Evolutionary conservation across 345 rosid species (phyloP).

Genomic region (Turnera subulata): DNA sequence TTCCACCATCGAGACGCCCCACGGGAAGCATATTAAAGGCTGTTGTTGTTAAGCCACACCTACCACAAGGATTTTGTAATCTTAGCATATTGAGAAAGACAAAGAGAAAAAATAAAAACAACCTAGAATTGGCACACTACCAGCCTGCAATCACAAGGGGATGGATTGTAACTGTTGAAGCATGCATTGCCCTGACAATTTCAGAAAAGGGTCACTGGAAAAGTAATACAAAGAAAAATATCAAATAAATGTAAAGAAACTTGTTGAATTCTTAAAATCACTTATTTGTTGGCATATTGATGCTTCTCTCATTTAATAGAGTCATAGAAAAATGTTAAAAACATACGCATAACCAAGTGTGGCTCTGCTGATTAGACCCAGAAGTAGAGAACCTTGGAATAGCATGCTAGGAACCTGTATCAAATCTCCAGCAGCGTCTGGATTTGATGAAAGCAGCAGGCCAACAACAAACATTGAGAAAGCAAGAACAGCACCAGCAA

Average conservation of each 20-base stretch:
- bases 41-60: conserved; percentile 96
- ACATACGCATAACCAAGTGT: conserved; percentile 83
- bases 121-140: conserved; percentile 34
- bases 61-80: conserved; percentile 21
- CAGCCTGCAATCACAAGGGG: conserved; percentile 97
- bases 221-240: conserved; percentile 11
- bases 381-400: conserved; percentile 95
- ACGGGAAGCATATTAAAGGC: conserved; percentile 96
- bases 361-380: conserved; percentile 91
- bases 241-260: conserved; percentile 8
- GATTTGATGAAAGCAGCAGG: conserved; percentile 72
- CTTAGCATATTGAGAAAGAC: conserved; percentile 14
- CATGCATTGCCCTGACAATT: conserved; percentile 79
- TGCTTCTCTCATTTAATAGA: conserved; percentile 3
- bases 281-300: conserved; percentile 5
- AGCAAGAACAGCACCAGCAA: conserved; percentile 88
- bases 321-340: conserved; percentile 21
- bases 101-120: conserved; percentile 9
- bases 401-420: conserved; percentile 88
- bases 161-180: conserved; percentile 79
- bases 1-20: conserved; percentile 96
- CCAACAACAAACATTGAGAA: conserved; percentile 88
- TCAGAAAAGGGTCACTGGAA: conserved; percentile 11
- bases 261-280: not conserved
- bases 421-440: conserved; percentile 69